Base-by-base conservation (phyloP, 1,139 yeast genomes). In the Blastobotrys elegans region DNA sequence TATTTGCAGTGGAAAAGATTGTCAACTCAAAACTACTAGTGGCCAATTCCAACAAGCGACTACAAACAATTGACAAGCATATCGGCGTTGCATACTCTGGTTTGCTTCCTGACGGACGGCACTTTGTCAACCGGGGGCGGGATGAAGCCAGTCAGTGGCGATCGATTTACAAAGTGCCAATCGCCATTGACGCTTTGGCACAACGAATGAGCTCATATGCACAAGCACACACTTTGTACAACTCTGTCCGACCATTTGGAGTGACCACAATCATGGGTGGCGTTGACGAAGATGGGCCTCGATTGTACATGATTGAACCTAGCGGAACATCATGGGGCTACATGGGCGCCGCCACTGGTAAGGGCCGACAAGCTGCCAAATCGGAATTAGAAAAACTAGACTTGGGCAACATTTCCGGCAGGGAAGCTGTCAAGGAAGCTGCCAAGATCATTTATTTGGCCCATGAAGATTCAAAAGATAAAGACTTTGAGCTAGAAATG, bases 241-340 rank as follows among this genome's bases (percentile, higher is more conserved):
- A 88, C 66, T 89, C 97, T 29, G 98, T 94, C 11, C 82, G 99
- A 67, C 99, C 98, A 21, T 92, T 92, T 68, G 99, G 99, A 45
- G 79, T 92, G 49, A 82, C 89, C 46, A 82, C 96, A 14, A 90
- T 94, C 54, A 77, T 94, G 45, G 98, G 97, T 41, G 98, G 98
- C 53, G 81, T 87, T 43, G 97, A 90, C 65, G 82, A 79, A 38
- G 79, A 84, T 53, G 70, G 68, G 13, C 82, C 96, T 33, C 97
- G 90, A 65, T 76, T 94, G 62, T 90, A 85, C 70, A 90, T 92
- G 97, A 77, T 94, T 53, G 99, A 94, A 67, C 98, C 99, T 56
- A 86, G 95, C 66, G 98, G 99, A 52, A 75, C 89, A 1, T 86
- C 82, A 63, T 92, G 98, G 97, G 99, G 99, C 41, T 94, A 92